Base-by-base conservation (phyloP, 2,329 filamentous ascomycete genomes). In the Fusarium cicatricum region DNA sequence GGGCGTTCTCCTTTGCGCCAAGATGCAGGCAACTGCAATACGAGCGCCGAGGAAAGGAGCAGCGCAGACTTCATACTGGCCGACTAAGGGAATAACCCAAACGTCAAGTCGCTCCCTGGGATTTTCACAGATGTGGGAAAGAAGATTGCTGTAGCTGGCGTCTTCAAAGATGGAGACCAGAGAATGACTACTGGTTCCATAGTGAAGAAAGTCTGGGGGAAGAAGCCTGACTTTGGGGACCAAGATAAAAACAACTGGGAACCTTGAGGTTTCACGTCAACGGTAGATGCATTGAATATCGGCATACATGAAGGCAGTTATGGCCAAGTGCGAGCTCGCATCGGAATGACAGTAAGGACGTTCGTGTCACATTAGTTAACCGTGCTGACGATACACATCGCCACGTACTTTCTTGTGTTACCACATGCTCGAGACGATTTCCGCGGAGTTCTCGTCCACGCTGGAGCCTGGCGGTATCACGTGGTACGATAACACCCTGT, bases 401-500 rank as follows among this genome's bases (percentile, higher is more conserved):
- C 17, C 71, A 75, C 55, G 71, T 67, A 11, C 58, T 74, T 31
- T 68, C n/a, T 76, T 1, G 74, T 76, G 8, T 69, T 74, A 28
- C 74, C 74, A 0, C 65, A 62, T 39, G 68, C 64, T 2, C 60
- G 64, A 11, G 72, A 74, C 31, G 55, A 73, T 53, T 76, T 75
- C 53, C 58, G 63, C 12, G 58, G 62, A 12, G 70, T 76, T 7
- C 57, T 58, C 2, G 53, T 75, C 14, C 73, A 76, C 56, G 73
- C 73, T 2, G n/a, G n/a, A n/a, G n/a, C n/a, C n/a, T n/a, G 73
- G 74, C 2, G 74, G 73, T 2, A 70, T 75, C 14, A 59, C 68
- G 46, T 75, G 72, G 74, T 76, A 75, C 39, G 72, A 72, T 4
- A 64, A 72, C 42, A 65, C 66, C 8, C 56, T 75, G 11, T 75